Evolutionary conservation across 1,284 basidiomycete genomes (phyloP), one percentile per base, ranked within the genome.

Genomic region (Psilocybe mexicana): DNA sequence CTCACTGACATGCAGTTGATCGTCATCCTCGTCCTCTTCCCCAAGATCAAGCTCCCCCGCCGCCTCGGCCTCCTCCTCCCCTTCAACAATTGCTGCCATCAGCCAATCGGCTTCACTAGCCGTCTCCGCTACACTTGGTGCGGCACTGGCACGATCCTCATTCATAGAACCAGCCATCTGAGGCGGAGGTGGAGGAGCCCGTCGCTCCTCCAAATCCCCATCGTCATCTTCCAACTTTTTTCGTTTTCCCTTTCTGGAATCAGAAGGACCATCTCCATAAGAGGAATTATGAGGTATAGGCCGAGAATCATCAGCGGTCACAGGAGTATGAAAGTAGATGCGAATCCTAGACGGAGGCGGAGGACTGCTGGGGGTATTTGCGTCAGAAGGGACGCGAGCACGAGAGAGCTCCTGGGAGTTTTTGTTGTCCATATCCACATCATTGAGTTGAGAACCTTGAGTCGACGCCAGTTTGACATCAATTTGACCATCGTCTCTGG

Each of bases 321-420:
- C 87, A 60, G 90, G 90, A 26, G 90, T 92, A 75, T 92, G 90
- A 78, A 93, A 93, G 77, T 93, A 93, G 61, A 93, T 90, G 65
- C 90, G 87, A 67, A 93, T 86, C 61, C 90, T 86, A 46, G 88
- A 89, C 46, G 88, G 86, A 52, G 88, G 87, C 51, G 85, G 79
- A 47, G 75, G 73, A 58, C 47, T 53, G 30, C 48, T 36, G 28
- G 63, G 69, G n/a, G 65, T 61, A 60, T 66, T 67, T 45, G 63
- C 63, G 63, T 74, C 74, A 55, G 68, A 61, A 18, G 63, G 56
- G 47, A 66, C 68, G 49, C 64, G 63, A n/a, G 62, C 55, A 44
- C 64, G 59, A 48, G 63, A 57, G 44, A 51, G 47, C 23, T 59
- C 61, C 50, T 65, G 59, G 25, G 61, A 54, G 48, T 64, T 54